These are phyloP conservation scores for Saccharomyces mikatae DNA, from an alignment of 805 yeast species.

Conservation along the genomic window DNA sequence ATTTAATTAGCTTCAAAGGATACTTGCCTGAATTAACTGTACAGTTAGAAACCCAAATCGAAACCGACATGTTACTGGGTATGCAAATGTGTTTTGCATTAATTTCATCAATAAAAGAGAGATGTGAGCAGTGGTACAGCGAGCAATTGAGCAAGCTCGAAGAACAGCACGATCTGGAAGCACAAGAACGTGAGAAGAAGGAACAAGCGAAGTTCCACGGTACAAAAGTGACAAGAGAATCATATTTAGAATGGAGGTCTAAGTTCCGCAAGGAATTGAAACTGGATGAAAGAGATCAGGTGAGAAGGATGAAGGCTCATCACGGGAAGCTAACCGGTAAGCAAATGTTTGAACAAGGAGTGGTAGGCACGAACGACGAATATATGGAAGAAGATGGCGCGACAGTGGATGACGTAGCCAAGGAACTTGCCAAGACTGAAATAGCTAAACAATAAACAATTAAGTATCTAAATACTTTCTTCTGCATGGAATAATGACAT, in stretches of 20 bases:
- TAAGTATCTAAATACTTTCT: neutral
- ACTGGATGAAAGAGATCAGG: constrained; percentile 49
- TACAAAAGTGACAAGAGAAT: constrained; percentile 75
- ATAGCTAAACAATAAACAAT: neutral
- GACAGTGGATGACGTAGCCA: constrained; percentile 9
- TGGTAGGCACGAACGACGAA: constrained; percentile 64
- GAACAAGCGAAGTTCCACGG: constrained; percentile 89
- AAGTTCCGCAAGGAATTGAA: constrained; percentile 66
- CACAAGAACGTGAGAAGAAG: constrained; percentile 60
- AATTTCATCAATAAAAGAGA: constrained; percentile 69
- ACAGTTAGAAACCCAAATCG: constrained; percentile 34
- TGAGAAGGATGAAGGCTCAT: constrained; percentile 50
- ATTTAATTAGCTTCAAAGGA: constrained; percentile 46
- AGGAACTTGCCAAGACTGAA: constrained; percentile 7
- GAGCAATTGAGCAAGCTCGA: constrained; percentile 49
- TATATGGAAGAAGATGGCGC: constrained; percentile 34
- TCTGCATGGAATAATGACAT: neutral
- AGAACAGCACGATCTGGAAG: constrained; percentile 47
- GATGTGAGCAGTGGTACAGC: constrained; percentile 61
- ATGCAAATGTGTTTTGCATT: constrained; percentile 86
- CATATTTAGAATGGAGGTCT: constrained; percentile 65
- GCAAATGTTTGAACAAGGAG: constrained; percentile 84
- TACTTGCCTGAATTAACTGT: constrained; percentile 34
- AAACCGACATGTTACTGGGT: constrained; percentile 64
- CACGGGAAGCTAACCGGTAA: constrained; percentile 76